phyloP scores from a whole-genome alignment of 2,329 filamentous ascomycete genomes.

The Aureobasidium vineae region DNA sequence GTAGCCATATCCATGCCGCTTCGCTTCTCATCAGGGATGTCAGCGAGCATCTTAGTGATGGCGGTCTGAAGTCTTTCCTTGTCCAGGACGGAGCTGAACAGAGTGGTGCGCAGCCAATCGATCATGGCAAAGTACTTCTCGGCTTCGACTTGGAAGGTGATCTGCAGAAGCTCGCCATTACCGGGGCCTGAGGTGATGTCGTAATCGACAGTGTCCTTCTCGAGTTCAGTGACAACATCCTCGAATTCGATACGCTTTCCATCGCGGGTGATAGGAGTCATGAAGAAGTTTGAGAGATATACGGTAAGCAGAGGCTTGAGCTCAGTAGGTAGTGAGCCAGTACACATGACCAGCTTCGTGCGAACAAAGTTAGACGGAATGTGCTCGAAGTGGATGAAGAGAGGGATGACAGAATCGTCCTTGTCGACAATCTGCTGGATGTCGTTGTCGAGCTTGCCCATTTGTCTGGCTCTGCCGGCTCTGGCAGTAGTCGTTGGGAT shows the following conservation, averaged over 20 bases:
- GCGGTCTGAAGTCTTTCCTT: conserved; percentile 60
- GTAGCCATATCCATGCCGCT: conserved; percentile 68
- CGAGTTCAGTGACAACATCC: conserved; percentile 84
- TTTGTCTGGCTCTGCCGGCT: conserved; percentile 70
- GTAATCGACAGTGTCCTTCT: conserved; percentile 88
- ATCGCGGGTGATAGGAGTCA: conserved; percentile 75
- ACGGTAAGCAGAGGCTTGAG: conserved; percentile 80
- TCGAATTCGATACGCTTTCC: conserved; percentile 82
- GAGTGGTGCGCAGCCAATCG: conserved; percentile 78
- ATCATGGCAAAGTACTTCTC: conserved; percentile 83
- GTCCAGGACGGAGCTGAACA: conserved; percentile 89
- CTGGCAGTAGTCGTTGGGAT: conserved; percentile 83
- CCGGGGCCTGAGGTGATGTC: conserved; percentile 67
- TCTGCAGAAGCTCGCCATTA: conserved; percentile 76
- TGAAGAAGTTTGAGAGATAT: conserved; percentile 92
- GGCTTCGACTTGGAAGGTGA: conserved; percentile 81
- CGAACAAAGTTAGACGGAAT: conserved; percentile 92
- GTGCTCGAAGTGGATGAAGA: conserved; percentile 97
- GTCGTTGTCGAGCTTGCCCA: conserved; percentile 65
- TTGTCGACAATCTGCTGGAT: conserved; percentile 75
- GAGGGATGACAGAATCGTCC: conserved; percentile 61
- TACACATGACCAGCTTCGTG: conserved; percentile 76
- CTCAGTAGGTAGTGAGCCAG: conserved; percentile 71
- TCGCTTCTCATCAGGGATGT: conserved; percentile 89
- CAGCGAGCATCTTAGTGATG: conserved; percentile 79